Conservation (phyloP, 2,329 filamentous ascomycete genomes). For the Microcyclosporella mali region DNA sequence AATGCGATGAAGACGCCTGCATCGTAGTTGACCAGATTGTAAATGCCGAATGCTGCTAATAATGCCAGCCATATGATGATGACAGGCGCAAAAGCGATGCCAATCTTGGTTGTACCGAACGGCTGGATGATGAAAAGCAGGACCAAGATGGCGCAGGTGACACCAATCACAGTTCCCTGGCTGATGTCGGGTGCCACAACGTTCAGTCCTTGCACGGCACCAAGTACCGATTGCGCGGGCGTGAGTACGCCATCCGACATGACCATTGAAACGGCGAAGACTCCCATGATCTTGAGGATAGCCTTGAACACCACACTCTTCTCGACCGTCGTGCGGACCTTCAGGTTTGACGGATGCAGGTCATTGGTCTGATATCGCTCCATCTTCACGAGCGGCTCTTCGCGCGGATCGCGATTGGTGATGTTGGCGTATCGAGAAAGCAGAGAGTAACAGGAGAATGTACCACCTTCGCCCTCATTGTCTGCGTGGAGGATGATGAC, state of each 20-base stretch:
- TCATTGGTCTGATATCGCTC: constrained; percentile 55
- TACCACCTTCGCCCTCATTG: constrained; percentile 66
- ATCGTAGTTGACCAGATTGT: constrained; percentile 47
- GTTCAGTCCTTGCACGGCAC: constrained; percentile 55
- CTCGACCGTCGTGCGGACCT: constrained; percentile 54
- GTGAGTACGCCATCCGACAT: constrained; percentile 62
- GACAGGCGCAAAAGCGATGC: constrained; percentile 58
- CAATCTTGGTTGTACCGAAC: constrained; percentile 57
- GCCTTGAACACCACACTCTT: constrained; percentile 47
- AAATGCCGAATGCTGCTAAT: constrained; percentile 58
- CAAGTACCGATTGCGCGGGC: constrained; percentile 63
- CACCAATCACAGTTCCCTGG: constrained; percentile 55
- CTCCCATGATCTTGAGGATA: constrained; percentile 55
- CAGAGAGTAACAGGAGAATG: constrained; percentile 61
- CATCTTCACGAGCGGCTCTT: constrained; percentile 52
- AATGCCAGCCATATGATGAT: constrained; percentile 60
- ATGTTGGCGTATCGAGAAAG: constrained; percentile 59
- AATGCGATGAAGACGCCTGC: constrained; percentile 48
- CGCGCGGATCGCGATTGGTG: constrained; percentile 52
- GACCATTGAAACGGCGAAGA: constrained; percentile 62
- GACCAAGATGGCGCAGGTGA: constrained; percentile 59
- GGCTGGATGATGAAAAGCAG: constrained; percentile 60
- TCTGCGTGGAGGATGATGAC: constrained; percentile 61
- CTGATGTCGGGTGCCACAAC: constrained; percentile 54
- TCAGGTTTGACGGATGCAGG: constrained; percentile 46